Evolutionary conservation across 371 early-diverging fungal genomes (phyloP), one percentile per base, ranked within the genome.

Genomic region (Mortierella sp.): DNA sequence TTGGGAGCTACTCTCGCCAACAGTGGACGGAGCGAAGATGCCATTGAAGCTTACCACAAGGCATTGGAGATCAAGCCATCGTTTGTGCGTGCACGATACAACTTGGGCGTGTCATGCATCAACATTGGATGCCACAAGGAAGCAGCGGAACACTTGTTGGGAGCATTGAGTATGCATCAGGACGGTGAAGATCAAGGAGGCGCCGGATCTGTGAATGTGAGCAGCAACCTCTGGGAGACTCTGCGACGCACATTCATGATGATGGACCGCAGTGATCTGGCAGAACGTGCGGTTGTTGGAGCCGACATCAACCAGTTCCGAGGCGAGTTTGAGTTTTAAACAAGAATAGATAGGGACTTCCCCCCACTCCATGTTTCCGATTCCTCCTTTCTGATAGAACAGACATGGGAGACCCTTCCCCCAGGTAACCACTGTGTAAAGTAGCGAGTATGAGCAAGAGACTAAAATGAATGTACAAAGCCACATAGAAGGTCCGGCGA

Each of bases 71-170:
- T 98, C 57, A 96, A 97, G 52, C 99, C 99, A 0, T 87, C 91
- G 31, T 98, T 90, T 83, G 91, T 98, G n/a, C 91, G 99, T n/a
- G 99, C 96, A 4, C 86, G 96, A n/a, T 98, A 96, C 83, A 98
- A 98, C 79, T 69, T 98, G 40, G 95, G 95, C 5, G 90, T 98
- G 47, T 89, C 92, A 44, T 96, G 95, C 69, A 93, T 97, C 69
- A 95, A 96, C 73, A 80, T 98, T 57, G 91, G 92, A 8, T 90
- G 92, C 58, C 90, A 95, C 67, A 79, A 84, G 25, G 97, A 97
- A 71, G 97, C 98, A 1, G 96, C 93, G 5, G 96, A 95, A 58
- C 95, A 98, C 79, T 82, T 97, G 28, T 76, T 98, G 24, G 89
- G 90, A 3, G 94, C 96, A 0, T 80, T 98, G 56, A 83, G 91